Conservation (phyloP, 2,329 filamentous ascomycete species). For the Orbilia brochopaga region DNA sequence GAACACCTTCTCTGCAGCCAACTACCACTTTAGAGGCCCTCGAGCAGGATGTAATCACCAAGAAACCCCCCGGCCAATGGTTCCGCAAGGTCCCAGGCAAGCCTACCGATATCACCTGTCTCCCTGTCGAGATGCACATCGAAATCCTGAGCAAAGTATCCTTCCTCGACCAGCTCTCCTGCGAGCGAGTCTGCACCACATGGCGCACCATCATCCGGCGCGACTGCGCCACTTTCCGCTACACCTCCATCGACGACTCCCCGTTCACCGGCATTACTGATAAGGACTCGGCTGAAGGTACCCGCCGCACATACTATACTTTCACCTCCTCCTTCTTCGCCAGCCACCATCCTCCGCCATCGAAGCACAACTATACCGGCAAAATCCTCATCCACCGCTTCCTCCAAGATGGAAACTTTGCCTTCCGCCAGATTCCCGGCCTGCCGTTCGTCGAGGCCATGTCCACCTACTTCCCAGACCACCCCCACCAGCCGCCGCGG, state of each 20-base stretch:
- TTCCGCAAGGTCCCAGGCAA: conserved; percentile 19
- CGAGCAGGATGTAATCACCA: conserved; percentile 21
- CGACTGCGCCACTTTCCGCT: conserved; percentile 32
- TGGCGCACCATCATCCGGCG: conserved; percentile 43
- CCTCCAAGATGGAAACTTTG: conserved; percentile 47
- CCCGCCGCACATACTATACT: not conserved
- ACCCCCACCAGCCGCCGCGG: conserved; percentile 13
- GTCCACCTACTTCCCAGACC: conserved; percentile 32
- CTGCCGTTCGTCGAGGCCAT: conserved; percentile 25
- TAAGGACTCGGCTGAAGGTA: not conserved
- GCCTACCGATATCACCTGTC: conserved; percentile 32
- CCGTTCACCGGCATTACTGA: conserved; percentile 15
- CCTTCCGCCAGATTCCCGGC: conserved; percentile 41
- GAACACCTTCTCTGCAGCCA: conserved; percentile 6
- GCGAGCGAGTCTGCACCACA: conserved; percentile 38
- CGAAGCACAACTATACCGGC: not conserved
- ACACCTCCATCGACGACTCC: conserved; percentile 34
- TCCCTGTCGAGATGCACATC: conserved; percentile 36
- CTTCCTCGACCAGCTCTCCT: conserved; percentile 35
- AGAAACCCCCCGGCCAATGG: conserved; percentile 37
- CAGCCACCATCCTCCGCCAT: not conserved
- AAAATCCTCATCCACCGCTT: conserved; percentile 36
- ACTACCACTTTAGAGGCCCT: conserved; percentile 12
- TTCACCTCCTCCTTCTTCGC: not conserved
- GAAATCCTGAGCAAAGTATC: conserved; percentile 29